These are phyloP conservation scores for Alternaria sp. DNA, from an alignment of 2,329 filamentous ascomycete species.

Conservation along the genomic window DNA sequence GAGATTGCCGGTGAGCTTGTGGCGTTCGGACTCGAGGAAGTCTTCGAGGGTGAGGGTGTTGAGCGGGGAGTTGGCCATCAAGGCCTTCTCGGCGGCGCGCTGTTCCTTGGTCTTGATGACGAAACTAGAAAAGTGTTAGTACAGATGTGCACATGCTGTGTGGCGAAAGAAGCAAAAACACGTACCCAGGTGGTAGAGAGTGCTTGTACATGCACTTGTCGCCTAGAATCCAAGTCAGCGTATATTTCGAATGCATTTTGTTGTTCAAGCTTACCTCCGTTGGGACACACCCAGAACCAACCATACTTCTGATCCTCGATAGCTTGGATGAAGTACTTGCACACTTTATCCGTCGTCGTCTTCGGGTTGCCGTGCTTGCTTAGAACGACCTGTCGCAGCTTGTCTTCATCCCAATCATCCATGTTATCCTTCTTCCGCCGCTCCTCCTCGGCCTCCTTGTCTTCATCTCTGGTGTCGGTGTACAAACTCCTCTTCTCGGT, in stretches of 20 bases:
- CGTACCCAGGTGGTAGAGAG: constrained; percentile 90
- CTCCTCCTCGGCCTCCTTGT: constrained; percentile 74
- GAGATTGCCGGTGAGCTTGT: constrained; percentile 89
- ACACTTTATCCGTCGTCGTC: constrained; percentile 97
- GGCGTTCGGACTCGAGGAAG: constrained; percentile 93
- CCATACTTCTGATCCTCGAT: constrained; percentile 99
- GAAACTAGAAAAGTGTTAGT: constrained; percentile 67
- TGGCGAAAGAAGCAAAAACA: constrained; percentile 32
- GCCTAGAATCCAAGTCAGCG: constrained; percentile 43
- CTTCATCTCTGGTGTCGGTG: constrained; percentile 78
- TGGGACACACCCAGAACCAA: constrained; percentile 99
- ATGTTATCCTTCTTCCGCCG: constrained; percentile 91
- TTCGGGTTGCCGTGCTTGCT: constrained; percentile 98
- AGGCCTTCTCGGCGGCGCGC: constrained; percentile 90
- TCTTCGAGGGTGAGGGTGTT: constrained; percentile 96
- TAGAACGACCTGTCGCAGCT: constrained; percentile 86
- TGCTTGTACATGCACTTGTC: constrained; percentile 99
- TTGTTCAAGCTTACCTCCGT: constrained; percentile 64
- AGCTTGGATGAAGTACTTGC: constrained; percentile 97
- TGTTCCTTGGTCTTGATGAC: constrained; percentile 98
- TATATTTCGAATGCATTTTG: background rate
- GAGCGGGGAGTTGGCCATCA: constrained; percentile 94
- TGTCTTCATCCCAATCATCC: constrained; percentile 97
- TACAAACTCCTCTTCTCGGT: constrained; percentile 92
- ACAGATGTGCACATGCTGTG: background rate